Conservation (phyloP, 441 rosid genomes). For the Populus hybrid region DNA sequence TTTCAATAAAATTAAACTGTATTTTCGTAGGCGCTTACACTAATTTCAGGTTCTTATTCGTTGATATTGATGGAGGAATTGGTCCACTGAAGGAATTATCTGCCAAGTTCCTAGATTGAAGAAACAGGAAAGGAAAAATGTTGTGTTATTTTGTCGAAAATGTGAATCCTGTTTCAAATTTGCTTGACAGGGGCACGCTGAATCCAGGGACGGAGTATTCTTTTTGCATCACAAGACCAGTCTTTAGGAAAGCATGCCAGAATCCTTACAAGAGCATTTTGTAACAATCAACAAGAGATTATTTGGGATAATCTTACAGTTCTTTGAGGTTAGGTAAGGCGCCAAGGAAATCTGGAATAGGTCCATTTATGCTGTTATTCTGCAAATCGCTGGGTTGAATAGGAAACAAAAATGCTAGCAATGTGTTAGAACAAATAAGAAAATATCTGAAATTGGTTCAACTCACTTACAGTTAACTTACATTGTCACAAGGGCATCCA, state of each 20-base stretch:
- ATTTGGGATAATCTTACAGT: constrained; percentile 23
- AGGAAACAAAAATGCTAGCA: background rate
- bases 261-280: background rate
- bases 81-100: constrained; percentile 29
- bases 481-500: constrained; percentile 37
- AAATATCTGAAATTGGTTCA: background rate
- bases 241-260: background rate
- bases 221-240: background rate
- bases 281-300: background rate
- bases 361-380: constrained; percentile 29
- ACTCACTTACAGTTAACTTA: constrained; percentile 23
- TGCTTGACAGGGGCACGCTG: background rate
- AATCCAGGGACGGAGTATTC: background rate
- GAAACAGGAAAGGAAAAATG: background rate
- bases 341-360: constrained; percentile 35
- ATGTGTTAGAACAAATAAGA: too few relatives aligned
- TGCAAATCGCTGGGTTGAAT: constrained; percentile 28
- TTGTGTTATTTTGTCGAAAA: background rate
- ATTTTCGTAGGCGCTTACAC: constrained; percentile 14
- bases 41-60: constrained; percentile 23
- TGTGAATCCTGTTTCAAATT: background rate
- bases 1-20: background rate
- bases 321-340: constrained; percentile 24
- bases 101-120: constrained; percentile 27
- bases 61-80: constrained; percentile 25